A percentile compares a stretch with the other conserved stretches of the same genome.
Conservation (phyloP, 352 stramenopile genomes). For the Aphanomyces stellatus region DNA sequence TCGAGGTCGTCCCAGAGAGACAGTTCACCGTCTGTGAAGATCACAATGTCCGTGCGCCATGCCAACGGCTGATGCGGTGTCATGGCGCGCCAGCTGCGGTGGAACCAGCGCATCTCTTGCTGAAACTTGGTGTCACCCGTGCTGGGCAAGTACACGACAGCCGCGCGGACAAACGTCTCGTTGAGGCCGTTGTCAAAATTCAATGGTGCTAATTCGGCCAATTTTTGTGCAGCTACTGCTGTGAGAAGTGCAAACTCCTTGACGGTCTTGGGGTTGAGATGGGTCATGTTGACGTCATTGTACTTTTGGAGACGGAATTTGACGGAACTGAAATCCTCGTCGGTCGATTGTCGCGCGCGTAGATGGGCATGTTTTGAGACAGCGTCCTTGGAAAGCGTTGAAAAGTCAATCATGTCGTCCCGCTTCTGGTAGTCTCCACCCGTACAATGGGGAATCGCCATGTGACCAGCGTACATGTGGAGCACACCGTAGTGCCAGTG, state of each 20-base stretch:
- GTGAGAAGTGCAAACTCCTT: neutral
- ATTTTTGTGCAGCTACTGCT: neutral
- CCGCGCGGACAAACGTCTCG: neutral
- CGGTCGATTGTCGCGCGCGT: neutral
- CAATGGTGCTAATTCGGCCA: neutral
- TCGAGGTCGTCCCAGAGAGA: neutral
- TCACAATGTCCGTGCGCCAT: constrained; percentile 12
- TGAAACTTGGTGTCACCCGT: neutral
- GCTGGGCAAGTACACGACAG: neutral
- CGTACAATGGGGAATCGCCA: neutral
- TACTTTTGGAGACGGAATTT: neutral
- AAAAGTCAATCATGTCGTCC: neutral
- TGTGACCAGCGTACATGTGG: neutral
- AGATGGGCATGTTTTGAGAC: neutral
- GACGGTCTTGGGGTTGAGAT: neutral
- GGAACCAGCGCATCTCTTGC: neutral
- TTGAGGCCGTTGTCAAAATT: neutral
- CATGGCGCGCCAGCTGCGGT: neutral
- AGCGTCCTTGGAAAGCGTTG: neutral
- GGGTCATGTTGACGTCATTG: neutral
- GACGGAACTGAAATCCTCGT: neutral
- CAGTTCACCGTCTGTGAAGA: neutral
- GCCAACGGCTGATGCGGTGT: neutral
- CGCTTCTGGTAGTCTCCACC: neutral
- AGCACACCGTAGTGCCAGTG: neutral